A percentile compares a stretch with the other conserved stretches of the same genome.
Evolutionary conservation across 2,329 filamentous ascomycete species (phyloP).

Genomic region (Ambrosiella xylebori): DNA sequence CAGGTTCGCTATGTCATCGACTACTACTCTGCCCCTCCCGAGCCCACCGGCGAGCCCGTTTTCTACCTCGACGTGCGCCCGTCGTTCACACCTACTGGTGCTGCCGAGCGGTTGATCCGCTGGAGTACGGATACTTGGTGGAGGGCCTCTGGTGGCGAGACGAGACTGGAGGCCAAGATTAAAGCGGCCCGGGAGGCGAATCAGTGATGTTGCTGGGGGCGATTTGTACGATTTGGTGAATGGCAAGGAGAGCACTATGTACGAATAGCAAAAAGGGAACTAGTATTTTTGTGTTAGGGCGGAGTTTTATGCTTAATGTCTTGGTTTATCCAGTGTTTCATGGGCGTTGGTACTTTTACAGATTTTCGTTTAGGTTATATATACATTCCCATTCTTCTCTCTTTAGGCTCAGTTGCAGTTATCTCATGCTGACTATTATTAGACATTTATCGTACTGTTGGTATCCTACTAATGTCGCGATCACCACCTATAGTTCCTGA

Average conservation of each 20-base stretch:
- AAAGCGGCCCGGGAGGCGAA: background rate
- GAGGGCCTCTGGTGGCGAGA: slow-evolving; percentile 54
- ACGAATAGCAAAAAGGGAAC: background rate
- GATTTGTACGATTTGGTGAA: background rate
- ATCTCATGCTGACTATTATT: background rate
- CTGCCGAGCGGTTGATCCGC: slow-evolving; percentile 64
- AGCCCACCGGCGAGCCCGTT: slow-evolving; percentile 75
- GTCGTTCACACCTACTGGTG: slow-evolving; percentile 63
- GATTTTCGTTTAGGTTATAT: background rate
- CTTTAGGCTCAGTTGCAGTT: background rate
- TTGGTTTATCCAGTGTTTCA: background rate
- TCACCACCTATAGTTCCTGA: too few species aligned
- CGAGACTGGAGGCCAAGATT: background rate
- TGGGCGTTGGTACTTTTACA: background rate
- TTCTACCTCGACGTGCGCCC: slow-evolving; percentile 93
- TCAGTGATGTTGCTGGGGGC: background rate
- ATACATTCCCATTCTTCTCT: background rate
- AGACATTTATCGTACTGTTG: background rate
- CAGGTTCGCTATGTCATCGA: slow-evolving; percentile 93
- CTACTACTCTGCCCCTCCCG: slow-evolving; percentile 74
- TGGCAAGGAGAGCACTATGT: background rate
- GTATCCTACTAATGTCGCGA: too few species aligned
- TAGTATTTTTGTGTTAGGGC: background rate
- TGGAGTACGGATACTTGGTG: slow-evolving; percentile 95
- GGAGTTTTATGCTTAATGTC: background rate